A percentile compares a stretch with the other conserved stretches of the same genome.
These are phyloP conservation scores for Lentinula lateritia DNA, from an alignment of 768 basidiomycete genomes.

Conservation along the genomic window DNA sequence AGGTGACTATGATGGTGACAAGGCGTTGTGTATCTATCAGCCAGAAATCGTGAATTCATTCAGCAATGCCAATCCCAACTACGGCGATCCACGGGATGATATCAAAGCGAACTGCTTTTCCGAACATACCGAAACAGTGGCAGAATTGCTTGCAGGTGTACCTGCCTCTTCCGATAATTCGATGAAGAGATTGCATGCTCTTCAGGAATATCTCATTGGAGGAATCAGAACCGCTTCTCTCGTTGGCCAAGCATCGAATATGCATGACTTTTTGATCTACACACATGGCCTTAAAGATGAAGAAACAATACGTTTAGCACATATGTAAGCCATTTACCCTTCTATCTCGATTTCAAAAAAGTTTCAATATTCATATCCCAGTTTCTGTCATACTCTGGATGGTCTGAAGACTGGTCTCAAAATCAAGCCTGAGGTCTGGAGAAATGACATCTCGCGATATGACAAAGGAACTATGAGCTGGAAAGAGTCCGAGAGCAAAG, in stretches of 20 bases:
- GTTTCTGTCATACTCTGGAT: constrained; percentile 35
- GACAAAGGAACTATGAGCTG: constrained; percentile 13
- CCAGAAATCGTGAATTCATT: constrained; percentile 32
- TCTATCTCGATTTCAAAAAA: too few species aligned
- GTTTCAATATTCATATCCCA: constrained; percentile 8
- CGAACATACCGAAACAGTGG: constrained; percentile 24
- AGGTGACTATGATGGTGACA: constrained; percentile 44
- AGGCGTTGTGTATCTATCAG: constrained; percentile 32
- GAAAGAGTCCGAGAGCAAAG: constrained; percentile 23
- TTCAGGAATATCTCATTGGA: constrained; percentile 33
- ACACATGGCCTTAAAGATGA: constrained; percentile 26
- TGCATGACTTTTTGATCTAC: constrained; percentile 35
- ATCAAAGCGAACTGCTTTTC: constrained; percentile 20
- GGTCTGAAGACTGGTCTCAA: constrained; percentile 33
- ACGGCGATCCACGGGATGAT: constrained; percentile 25
- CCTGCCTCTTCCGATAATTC: constrained; percentile 15
- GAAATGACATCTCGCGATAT: constrained; percentile 15
- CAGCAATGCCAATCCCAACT: constrained; percentile 25
- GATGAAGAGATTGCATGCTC: constrained; percentile 14
- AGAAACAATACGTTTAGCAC: constrained; percentile 31
- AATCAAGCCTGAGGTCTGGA: constrained; percentile 15
- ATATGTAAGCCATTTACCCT: constrained; percentile 27
- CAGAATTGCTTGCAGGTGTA: constrained; percentile 18
- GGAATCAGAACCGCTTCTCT: constrained; percentile 24
- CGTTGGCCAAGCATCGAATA: constrained; percentile 33